phyloP scores from a whole-genome alignment of 805 yeast genomes.

The Lachancea lanzarotensis region DNA sequence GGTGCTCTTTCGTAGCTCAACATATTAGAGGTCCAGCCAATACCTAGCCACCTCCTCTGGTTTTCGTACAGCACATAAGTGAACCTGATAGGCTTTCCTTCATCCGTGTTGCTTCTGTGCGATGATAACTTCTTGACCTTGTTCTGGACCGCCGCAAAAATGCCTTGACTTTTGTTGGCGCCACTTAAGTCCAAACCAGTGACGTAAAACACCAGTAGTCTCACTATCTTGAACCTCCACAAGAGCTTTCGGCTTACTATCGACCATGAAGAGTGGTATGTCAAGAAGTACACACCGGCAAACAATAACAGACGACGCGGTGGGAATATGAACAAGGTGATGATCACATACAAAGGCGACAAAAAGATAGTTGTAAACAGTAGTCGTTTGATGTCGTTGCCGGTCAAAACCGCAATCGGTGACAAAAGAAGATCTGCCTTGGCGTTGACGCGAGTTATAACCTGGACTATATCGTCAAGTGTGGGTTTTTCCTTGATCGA shows the following conservation, averaged over 20 bases:
- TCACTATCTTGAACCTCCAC: conserved; percentile 71
- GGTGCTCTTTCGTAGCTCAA: conserved; percentile 90
- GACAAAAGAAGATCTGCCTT: conserved; percentile 70
- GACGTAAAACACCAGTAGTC: conserved; percentile 68
- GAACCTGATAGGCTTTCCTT: conserved; percentile 59
- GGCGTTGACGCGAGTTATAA: conserved; percentile 65
- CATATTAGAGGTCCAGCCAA: conserved; percentile 94
- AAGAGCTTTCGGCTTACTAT: conserved; percentile 74
- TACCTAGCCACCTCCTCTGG: conserved; percentile 95
- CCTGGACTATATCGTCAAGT: conserved; percentile 75
- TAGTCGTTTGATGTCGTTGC: conserved; percentile 72
- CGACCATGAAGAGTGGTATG: conserved; percentile 84
- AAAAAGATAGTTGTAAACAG: conserved; percentile 77
- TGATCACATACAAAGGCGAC: conserved; percentile 74
- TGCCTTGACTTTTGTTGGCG: conserved; percentile 35
- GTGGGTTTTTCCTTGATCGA: conserved; percentile 67
- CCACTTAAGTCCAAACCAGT: conserved; percentile 80
- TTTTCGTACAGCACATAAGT: conserved; percentile 91
- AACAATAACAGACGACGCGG: conserved; percentile 62
- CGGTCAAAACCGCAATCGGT: conserved; percentile 77
- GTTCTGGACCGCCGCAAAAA: conserved; percentile 39
- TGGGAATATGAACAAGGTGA: conserved; percentile 59
- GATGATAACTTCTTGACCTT: conserved; percentile 33
- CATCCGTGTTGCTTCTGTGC: conserved; percentile 22
- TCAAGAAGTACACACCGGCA: conserved; percentile 53